These are phyloP conservation scores for Hypoxylon rubiginosum DNA, from an alignment of 2,329 filamentous ascomycete species.

Conservation along the genomic window DNA sequence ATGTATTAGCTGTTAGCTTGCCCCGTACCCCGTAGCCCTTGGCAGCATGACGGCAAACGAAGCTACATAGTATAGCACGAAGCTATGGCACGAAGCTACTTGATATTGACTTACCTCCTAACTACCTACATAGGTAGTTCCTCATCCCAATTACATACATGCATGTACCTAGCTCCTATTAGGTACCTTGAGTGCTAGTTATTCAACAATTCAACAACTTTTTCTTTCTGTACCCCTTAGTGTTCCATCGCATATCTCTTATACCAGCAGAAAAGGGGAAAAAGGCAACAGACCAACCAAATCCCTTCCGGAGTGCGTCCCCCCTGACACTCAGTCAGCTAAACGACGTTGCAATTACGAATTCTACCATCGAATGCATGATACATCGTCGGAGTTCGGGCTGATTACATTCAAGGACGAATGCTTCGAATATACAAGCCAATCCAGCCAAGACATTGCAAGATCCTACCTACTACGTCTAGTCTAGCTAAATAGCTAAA, in stretches of 20 bases:
- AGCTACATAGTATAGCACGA: not conserved
- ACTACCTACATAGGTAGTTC: too few species aligned
- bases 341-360: slow-evolving; percentile 21
- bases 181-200: too few species aligned
- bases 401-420: slow-evolving; percentile 10
- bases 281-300: not conserved
- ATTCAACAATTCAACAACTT: too few species aligned
- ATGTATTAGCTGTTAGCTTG: too few species aligned
- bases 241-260: not conserved
- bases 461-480: slow-evolving; percentile 19
- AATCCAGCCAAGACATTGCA: slow-evolving; percentile 37
- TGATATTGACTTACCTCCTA: not conserved
- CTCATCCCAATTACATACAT: not conserved
- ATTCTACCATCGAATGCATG: slow-evolving; percentile 3
- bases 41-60: too few species aligned
- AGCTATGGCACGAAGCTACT: not conserved
- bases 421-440: slow-evolving; percentile 8
- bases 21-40: not conserved
- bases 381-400: slow-evolving; percentile 23
- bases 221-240: not conserved
- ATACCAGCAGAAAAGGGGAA: not conserved
- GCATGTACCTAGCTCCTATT: too few species aligned
- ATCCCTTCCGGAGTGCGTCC: not conserved
- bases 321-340: slow-evolving; percentile 1
- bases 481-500: slow-evolving; percentile 9